A percentile compares a stretch with the other conserved stretches of the same genome.
Conservation (phyloP, 352 stramenopile genomes). For the Pythium rhizo-oryzae region DNA sequence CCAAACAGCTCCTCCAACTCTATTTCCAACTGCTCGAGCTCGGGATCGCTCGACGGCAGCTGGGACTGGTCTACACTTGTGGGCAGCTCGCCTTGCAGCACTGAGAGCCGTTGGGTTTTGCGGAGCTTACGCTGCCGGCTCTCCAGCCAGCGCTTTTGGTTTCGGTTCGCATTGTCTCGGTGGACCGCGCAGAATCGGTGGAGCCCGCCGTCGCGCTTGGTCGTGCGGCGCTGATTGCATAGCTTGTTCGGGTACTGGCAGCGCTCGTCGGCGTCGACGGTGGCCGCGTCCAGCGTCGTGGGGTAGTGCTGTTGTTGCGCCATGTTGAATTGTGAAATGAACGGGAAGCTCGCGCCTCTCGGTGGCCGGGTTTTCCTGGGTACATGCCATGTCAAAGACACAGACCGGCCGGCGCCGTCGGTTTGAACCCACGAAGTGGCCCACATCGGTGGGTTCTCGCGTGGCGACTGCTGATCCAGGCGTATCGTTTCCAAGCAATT, state of each 20-base stretch:
- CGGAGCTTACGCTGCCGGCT: not conserved
- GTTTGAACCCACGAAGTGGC: no score
- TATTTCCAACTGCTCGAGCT: not conserved
- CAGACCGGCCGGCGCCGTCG: no score
- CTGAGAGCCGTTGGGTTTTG: not conserved
- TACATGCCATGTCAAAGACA: no score
- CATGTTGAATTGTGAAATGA: no score
- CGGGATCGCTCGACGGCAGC: not conserved
- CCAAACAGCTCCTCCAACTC: not conserved
- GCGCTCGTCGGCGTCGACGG: not conserved
- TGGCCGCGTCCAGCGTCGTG: no score
- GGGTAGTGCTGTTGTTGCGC: no score
- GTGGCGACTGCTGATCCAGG: no score
- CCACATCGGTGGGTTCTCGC: no score
- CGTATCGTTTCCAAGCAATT: no score
- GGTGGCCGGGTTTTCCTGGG: no score
- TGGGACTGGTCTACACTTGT: not conserved
- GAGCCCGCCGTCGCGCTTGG: conserved; percentile 25
- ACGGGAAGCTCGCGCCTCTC: no score
- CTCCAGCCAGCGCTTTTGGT: conserved; percentile 23
- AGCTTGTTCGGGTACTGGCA: conserved; percentile 31
- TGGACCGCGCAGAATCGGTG: conserved; percentile 32
- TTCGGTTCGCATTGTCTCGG: conserved; percentile 24
- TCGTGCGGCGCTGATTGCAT: conserved; percentile 21
- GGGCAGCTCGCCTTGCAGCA: not conserved